A percentile compares a stretch with the other conserved stretches of the same genome.
Conservation (phyloP, 768 basidiomycete species). For the Dentipellis fragilis region DNA sequence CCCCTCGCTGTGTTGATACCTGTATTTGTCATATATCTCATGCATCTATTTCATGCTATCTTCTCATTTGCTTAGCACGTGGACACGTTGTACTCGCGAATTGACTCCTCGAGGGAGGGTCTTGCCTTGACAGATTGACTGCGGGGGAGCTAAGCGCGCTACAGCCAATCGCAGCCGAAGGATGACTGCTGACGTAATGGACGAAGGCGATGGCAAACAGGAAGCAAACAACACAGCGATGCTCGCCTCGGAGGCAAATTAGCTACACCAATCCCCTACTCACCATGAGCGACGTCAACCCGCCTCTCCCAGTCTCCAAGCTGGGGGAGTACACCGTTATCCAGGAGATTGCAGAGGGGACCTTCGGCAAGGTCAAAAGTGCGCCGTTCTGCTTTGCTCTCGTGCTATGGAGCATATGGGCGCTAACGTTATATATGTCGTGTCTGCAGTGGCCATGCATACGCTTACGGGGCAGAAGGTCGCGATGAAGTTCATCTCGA, state of each 20-base stretch:
- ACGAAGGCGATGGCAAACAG: background rate
- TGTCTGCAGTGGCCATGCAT: slow-evolving; percentile 91
- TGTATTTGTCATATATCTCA: background rate
- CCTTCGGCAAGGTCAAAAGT: slow-evolving; percentile 99
- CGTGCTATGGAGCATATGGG: background rate
- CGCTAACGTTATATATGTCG: slow-evolving; percentile 29
- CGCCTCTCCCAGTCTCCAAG: slow-evolving; percentile 48
- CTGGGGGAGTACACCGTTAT: slow-evolving; percentile 89
- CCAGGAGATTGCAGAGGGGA: slow-evolving; percentile 87
- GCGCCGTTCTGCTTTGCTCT: slow-evolving; percentile 24
- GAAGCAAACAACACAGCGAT: background rate
- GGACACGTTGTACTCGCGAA: no score
- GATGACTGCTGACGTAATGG: slow-evolving; percentile 4
- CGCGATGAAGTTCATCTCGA: slow-evolving; percentile 96
- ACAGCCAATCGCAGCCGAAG: background rate
- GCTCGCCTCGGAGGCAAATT: background rate
- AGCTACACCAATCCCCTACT: background rate
- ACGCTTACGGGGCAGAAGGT: slow-evolving; percentile 92
- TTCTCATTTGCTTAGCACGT: no score
- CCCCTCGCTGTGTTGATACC: background rate
- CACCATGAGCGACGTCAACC: slow-evolving; percentile 18
- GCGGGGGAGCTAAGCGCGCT: background rate
- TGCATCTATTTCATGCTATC: background rate
- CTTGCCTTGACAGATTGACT: no score
- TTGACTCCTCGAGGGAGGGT: no score